phyloP scores from a whole-genome alignment of 495 filamentous ascomycete species.

The Penicillium salamii region DNA sequence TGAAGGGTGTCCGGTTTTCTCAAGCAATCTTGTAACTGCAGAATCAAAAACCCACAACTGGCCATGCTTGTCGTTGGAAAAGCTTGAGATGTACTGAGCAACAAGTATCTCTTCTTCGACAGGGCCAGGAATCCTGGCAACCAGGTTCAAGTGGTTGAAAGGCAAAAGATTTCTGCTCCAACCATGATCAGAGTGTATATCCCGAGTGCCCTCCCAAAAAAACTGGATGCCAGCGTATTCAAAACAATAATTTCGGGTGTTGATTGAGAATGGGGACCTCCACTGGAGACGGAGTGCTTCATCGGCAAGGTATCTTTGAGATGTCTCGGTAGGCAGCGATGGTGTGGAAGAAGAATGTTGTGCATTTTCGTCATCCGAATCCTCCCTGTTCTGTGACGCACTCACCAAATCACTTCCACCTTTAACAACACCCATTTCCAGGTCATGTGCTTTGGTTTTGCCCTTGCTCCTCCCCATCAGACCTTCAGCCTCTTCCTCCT shows the following conservation, averaged over 20 bases:
- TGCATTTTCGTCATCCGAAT: too few relatives aligned
- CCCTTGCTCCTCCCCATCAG: not conserved
- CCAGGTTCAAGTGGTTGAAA: slow-evolving; percentile 14
- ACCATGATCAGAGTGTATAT: slow-evolving; percentile 2
- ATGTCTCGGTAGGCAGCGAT: not conserved
- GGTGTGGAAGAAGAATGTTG: too few relatives aligned
- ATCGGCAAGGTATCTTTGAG: slow-evolving; percentile 4
- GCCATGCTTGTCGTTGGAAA: slow-evolving; percentile 5
- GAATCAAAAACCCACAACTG: slow-evolving; percentile 12
- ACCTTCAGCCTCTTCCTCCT: not conserved
- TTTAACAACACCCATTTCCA: too few relatives aligned
- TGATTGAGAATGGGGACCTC: slow-evolving; percentile 7
- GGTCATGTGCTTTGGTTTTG: too few relatives aligned
- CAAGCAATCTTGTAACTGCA: slow-evolving; percentile 4
- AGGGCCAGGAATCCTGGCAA: slow-evolving; percentile 1
- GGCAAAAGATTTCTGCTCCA: slow-evolving; percentile 5
- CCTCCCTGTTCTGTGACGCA: not conserved
- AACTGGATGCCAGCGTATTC: slow-evolving; percentile 10
- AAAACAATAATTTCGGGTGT: slow-evolving; percentile 7
- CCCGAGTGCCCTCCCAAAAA: slow-evolving; percentile 17
- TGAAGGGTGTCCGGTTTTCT: not conserved
- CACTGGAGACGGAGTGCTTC: slow-evolving; percentile 8
- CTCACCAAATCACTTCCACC: too few relatives aligned
- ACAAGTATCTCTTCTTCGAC: not conserved
- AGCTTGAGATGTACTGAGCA: slow-evolving; percentile 6